phyloP scores from a whole-genome alignment of 192 early-diverging fungal species.

The Mortierella alpina region DNA sequence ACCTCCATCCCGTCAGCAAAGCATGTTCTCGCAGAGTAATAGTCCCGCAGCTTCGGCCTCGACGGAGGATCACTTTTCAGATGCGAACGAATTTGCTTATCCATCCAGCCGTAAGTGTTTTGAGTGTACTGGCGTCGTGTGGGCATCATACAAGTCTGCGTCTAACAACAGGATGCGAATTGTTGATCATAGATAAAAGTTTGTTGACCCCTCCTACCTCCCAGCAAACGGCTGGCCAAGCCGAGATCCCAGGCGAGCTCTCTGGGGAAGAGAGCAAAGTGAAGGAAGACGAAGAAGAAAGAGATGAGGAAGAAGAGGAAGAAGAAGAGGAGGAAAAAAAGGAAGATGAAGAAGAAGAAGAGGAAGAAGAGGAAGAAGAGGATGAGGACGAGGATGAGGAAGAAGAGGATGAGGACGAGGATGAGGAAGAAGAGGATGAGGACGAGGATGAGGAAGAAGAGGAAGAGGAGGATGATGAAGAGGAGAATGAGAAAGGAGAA shows the following conservation, averaged over 20 bases:
- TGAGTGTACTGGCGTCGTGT: too few relatives aligned
- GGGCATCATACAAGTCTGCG: too few relatives aligned
- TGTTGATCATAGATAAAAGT: too few relatives aligned
- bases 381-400: slow-evolving; percentile 28
- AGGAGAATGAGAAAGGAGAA: slow-evolving; percentile 3
- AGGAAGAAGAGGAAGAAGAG: slow-evolving; percentile 19
- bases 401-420: slow-evolving; percentile 19
- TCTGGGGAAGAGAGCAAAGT: not conserved
- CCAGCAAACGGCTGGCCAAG: not conserved
- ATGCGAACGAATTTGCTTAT: too few relatives aligned
- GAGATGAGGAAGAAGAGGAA: not conserved
- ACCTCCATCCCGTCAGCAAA: too few relatives aligned
- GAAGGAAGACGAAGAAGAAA: not conserved
- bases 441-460: slow-evolving; percentile 1
- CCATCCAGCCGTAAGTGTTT: too few relatives aligned
- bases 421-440: slow-evolving; percentile 13
- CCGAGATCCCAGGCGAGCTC: not conserved
- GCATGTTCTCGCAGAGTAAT: too few relatives aligned
- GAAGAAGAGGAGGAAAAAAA: not conserved
- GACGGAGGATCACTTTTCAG: too few relatives aligned
- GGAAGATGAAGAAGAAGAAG: not conserved
- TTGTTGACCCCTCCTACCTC: too few relatives aligned
- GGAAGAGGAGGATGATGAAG: slow-evolving; percentile 15
- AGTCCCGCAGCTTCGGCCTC: too few relatives aligned
- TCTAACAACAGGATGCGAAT: too few relatives aligned